Base-by-base conservation (phyloP, 2,329 filamentous ascomycete species). In the Fusarium gaditjirri region DNA sequence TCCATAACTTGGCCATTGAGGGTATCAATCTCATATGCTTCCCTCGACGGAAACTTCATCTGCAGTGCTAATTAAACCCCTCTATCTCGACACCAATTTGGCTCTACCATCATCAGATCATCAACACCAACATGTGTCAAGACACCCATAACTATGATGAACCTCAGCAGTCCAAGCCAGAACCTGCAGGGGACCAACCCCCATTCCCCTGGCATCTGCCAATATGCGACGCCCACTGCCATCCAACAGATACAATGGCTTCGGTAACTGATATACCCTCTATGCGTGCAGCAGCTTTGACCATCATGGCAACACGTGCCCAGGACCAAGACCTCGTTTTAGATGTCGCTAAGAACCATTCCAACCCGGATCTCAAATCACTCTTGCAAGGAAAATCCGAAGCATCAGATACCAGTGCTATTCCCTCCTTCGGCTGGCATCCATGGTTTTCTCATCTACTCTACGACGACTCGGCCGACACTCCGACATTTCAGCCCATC, bases 381-480 rank as follows among this genome's bases (percentile, higher is more conserved):
- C 44, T 41, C 21, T 27, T 55, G 3, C 27, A 43, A 25, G 29
- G 35, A 4, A 68, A 19, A 16, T 41, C 57, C 3, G 35, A 23
- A 14, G 10, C 50, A 31, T 2, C 39, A 12, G 19, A 46, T 5
- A 43, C 62, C 13, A 58, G 41, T 27, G 75, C 86, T 56, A 76
- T 95, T 7, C 92, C 93, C 0, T 90, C 90, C n/a, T 95, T 95
- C 81, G 93, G 93, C 25, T 95, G 93, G 92, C 93, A 96, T 78
- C 93, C 93, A 2, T 96, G 93, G 93, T 95, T 95, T 80, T 92
- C 93, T 2, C 86, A 95, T 79, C 90, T 93, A 72, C 86, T 96
- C 75, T 94, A 90, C 77, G 87, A 91, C 76, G 90, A 93, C 79
- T 80, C 78, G 25, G 78, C 78, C 41, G 35, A 78, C 35, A 75